Conservation (phyloP, 75 land plant species). For the Ceratopteris richardii region DNA sequence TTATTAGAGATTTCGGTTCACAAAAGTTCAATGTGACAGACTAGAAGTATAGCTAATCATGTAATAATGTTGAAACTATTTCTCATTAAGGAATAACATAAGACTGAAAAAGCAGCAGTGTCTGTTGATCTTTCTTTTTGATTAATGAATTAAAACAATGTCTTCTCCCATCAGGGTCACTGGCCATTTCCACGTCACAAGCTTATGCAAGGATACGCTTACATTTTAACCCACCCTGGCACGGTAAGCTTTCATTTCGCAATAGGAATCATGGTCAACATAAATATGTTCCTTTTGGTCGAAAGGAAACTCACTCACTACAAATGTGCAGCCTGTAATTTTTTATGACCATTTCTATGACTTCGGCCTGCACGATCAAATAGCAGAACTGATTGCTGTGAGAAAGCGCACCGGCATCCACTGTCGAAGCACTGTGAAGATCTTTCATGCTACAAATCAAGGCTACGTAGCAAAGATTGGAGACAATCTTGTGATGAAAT, state of each 20-base stretch:
- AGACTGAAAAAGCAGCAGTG: no score
- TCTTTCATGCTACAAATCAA: slow-evolving; percentile 52
- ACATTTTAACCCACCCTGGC: slow-evolving; percentile 78
- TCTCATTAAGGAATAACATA: no score
- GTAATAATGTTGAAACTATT: no score
- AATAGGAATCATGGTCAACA: no score
- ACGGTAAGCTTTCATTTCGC: slow-evolving; percentile 29
- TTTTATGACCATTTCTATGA: slow-evolving; percentile 75
- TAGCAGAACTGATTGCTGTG: slow-evolving; percentile 53
- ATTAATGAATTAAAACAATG: no score
- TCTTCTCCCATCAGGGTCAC: slow-evolving; percentile 45
- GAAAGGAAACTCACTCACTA: no score
- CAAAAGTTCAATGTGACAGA: no score
- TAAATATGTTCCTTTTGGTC: no score
- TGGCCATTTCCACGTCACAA: slow-evolving; percentile 81
- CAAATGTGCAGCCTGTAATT: slow-evolving; percentile 48
- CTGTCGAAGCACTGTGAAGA: slow-evolving; percentile 57
- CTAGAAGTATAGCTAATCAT: no score
- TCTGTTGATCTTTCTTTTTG: no score
- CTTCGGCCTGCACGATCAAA: slow-evolving; percentile 56
- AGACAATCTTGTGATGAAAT: slow-evolving; percentile 45
- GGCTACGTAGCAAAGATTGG: slow-evolving; percentile 60
- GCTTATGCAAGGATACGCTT: slow-evolving; percentile 70
- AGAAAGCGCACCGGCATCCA: slow-evolving; percentile 55
- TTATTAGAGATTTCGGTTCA: no score